Evolutionary conservation across 805 yeast species (phyloP), one percentile per base, ranked within the genome.

Genomic region (Yarrowia sp.): DNA sequence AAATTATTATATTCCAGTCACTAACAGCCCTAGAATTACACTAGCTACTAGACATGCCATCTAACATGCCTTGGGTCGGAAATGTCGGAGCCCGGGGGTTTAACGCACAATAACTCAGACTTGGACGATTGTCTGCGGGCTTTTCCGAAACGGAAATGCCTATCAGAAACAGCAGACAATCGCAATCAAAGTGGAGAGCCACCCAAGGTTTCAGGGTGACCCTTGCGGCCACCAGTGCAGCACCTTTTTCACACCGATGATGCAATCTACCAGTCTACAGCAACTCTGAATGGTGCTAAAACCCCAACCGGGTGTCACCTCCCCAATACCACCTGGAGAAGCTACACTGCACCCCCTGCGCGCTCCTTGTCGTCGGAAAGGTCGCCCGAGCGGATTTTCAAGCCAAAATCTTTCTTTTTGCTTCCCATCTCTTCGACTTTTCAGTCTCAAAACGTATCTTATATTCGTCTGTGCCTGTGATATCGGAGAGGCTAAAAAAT

Each of bases 261-360:
- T 52, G 41, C 56, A 52, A 52, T 52, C 42, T 36, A 16, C 26
- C 42, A 36, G 36, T 52, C 42, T 36, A 16, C 26, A 53, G 45
- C 59, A 53, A 53, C 59, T 53, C 59, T 10, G 59, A 38, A 52
- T 10, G 45, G 32, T 45, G 26, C 59, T 53, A 53, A 53, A 32
- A 14, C 32, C 42, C 26, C 35, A 53, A 40, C 42, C 8, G 9
- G 14, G 36, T 53, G 59, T 40, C 45, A 53, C 35, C 36, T 53
- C 43, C 59, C 59, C 32, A 38, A 53, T 53, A 53, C 58, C 41
- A 53, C 58, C 35, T 15, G 52, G 40, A 49, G 14, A 32, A 49
- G 35, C 32, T 8, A 2, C 10, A 32, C 14, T 26, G 5, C 3
- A 16, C 40, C 53, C 53, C 38, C 43, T 41, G 46, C 32, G 32